A percentile compares a stretch with the other conserved stretches of the same genome.
These are phyloP conservation scores for Lepidium didymum DNA, from an alignment of 345 rosid genomes.

Conservation along the genomic window DNA sequence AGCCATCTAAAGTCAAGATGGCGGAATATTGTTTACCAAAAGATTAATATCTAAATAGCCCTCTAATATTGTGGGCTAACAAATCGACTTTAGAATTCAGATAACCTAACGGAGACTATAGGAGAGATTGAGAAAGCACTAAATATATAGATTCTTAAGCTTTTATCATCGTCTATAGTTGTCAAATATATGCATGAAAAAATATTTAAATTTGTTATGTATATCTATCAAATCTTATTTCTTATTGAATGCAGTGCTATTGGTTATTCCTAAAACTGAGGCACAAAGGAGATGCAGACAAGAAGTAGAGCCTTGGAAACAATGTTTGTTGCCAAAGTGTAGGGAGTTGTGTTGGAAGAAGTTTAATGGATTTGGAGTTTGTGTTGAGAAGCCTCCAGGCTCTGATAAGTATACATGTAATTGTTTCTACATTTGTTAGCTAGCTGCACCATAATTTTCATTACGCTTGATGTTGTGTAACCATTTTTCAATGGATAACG, in stretches of 20 bases:
- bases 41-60: no score
- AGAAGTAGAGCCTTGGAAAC: neutral
- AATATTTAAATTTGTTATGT: neutral
- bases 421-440: conserved; percentile 6
- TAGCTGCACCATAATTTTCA: neutral
- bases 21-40: no score
- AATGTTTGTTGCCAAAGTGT: neutral
- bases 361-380: conserved; percentile 7
- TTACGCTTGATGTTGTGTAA: neutral
- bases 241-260: neutral
- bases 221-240: neutral
- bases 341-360: neutral
- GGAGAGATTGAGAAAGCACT: no score
- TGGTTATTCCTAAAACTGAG: neutral
- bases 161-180: neutral
- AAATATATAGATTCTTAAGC: neutral
- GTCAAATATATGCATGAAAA: no score
- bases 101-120: no score
- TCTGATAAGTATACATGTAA: neutral
- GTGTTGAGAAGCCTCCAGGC: neutral
- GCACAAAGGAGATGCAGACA: neutral
- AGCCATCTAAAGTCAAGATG: no score
- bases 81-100: no score
- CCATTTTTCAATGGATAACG: neutral
- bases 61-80: no score